Evolutionary conservation across 2,329 filamentous ascomycete species (phyloP).

Genomic region (Volutella citrinella): DNA sequence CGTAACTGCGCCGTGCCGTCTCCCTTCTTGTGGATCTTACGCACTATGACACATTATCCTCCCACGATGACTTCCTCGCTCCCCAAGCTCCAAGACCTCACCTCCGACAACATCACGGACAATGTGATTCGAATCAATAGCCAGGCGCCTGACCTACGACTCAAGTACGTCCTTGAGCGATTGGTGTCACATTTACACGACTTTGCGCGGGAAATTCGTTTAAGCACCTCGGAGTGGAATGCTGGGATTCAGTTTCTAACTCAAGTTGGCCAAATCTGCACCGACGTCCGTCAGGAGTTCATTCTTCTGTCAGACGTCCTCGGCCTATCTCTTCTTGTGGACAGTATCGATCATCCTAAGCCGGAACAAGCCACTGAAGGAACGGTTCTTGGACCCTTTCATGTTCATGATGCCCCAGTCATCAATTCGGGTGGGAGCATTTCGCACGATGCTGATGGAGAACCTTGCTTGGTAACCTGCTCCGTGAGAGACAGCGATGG

Average conservation of each 20-base stretch:
- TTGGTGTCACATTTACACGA: constrained; percentile 72
- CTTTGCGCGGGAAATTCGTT: constrained; percentile 69
- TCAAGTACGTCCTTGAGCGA: constrained; percentile 66
- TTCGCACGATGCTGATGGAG: constrained; percentile 60
- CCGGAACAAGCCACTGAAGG: constrained; percentile 64
- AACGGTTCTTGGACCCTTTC: constrained; percentile 73
- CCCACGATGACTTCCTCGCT: too few relatives aligned
- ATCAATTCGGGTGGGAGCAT: constrained; percentile 53
- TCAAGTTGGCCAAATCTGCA: constrained; percentile 63
- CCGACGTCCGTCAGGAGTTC: constrained; percentile 68
- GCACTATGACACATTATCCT: too few relatives aligned
- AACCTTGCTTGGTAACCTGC: constrained; percentile 64
- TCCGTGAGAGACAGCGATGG: constrained; percentile 61
- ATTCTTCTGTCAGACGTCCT: constrained; percentile 74
- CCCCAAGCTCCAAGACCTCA: constrained; percentile 58
- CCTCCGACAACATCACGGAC: constrained; percentile 69
- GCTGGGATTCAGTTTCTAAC: constrained; percentile 67
- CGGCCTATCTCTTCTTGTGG: constrained; percentile 70
- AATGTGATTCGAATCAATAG: constrained; percentile 70
- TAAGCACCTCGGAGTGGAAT: constrained; percentile 72
- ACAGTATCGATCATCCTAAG: constrained; percentile 75
- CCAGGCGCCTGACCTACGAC: constrained; percentile 54
- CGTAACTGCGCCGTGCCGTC: too few relatives aligned
- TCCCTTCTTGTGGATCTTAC: too few relatives aligned
- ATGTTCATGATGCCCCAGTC: constrained; percentile 65